Evolutionary conservation across 345 rosid species (phyloP).

Genomic region (Eucalyptus guilfoylei): DNA sequence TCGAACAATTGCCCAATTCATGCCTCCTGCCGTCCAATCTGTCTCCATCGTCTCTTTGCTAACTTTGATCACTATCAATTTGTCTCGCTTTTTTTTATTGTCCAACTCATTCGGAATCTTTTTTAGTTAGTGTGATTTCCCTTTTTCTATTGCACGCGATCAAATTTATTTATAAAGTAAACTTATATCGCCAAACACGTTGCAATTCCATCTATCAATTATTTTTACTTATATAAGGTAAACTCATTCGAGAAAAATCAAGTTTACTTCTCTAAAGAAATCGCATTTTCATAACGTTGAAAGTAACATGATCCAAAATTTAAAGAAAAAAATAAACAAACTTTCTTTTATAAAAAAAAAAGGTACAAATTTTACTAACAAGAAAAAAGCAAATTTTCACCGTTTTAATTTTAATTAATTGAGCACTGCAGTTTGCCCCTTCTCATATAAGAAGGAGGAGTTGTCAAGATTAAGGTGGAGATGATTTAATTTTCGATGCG

Average conservation of each 20-base stretch:
- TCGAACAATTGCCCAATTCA: not conserved
- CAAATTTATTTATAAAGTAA: too few relatives aligned
- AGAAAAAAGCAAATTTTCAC: not conserved
- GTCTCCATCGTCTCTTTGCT: not conserved
- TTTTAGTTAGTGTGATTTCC: not conserved
- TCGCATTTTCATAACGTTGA: not conserved
- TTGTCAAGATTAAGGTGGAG: too few relatives aligned
- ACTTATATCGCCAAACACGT: rapidly evolving
- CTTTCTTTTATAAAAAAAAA: rapidly evolving
- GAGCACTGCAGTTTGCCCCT: too few relatives aligned
- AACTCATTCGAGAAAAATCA: not conserved
- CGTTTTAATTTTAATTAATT: not conserved
- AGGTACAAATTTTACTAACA: not conserved
- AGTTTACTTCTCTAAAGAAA: not conserved
- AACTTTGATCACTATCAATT: not conserved
- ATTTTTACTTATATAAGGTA: not conserved
- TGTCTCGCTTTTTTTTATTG: not conserved
- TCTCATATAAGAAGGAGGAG: too few relatives aligned
- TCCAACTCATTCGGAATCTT: not conserved
- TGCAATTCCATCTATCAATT: rapidly evolving
- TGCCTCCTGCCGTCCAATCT: not conserved
- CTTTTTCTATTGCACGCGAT: not conserved
- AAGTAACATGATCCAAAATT: not conserved
- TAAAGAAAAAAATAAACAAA: too few relatives aligned
- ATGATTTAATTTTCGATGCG: too few relatives aligned